Evolutionary conservation across 495 filamentous ascomycete genomes (phyloP).

Genomic region (Penicillium pulvis): DNA sequence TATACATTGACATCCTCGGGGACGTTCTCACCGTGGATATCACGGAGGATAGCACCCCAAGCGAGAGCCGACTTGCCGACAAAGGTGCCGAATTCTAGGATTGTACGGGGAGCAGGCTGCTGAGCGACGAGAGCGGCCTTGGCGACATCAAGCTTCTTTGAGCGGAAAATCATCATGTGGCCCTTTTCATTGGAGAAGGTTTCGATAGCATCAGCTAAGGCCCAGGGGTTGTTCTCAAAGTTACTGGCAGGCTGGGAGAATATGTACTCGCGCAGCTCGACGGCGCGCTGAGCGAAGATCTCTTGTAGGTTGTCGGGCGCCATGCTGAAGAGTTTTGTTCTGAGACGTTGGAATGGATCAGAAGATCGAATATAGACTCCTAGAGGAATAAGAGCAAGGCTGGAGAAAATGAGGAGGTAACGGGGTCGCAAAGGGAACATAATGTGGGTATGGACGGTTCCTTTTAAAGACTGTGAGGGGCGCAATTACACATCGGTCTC

Average conservation of each 20-base stretch:
- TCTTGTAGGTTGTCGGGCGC: background rate
- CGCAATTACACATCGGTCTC: background rate
- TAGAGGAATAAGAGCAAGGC: conserved; percentile 7
- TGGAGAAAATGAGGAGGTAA: conserved; percentile 2
- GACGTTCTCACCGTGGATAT: conserved; percentile 21
- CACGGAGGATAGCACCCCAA: conserved; percentile 34
- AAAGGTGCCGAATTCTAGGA: conserved; percentile 39
- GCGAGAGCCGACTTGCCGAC: conserved; percentile 35
- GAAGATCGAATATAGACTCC: conserved; percentile 6
- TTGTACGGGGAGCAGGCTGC: conserved; percentile 21
- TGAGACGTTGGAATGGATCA: conserved; percentile 1
- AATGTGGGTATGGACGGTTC: background rate
- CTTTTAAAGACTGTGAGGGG: background rate
- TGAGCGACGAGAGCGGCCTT: conserved; percentile 16
- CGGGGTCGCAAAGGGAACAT: background rate
- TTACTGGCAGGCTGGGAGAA: conserved; percentile 20
- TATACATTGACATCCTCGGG: conserved; percentile 27
- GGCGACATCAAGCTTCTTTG: conserved; percentile 21
- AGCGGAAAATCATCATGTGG: conserved; percentile 31
- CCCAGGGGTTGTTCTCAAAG: conserved; percentile 28
- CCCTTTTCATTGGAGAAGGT: conserved; percentile 20
- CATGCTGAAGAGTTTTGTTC: conserved; percentile 8
- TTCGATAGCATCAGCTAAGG: conserved; percentile 26
- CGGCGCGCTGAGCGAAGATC: conserved; percentile 14
- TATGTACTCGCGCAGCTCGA: conserved; percentile 26